Evolutionary conservation across 2,329 filamentous ascomycete genomes (phyloP).

Genomic region (Colletotrichum kahawae): DNA sequence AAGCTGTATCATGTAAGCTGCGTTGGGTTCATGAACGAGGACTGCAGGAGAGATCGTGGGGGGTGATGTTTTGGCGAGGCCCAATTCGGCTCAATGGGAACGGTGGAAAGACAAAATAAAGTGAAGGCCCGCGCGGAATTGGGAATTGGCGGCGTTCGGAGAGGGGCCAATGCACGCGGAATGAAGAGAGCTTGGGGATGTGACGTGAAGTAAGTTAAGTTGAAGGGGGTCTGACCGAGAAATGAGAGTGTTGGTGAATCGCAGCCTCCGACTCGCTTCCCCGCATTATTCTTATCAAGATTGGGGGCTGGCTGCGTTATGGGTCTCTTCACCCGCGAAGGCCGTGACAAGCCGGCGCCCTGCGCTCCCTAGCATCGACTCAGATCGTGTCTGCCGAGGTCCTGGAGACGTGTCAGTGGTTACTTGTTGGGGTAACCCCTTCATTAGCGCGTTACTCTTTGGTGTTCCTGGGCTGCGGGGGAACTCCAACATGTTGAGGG

Average conservation of each 20-base stretch:
- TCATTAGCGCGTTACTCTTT: not conserved
- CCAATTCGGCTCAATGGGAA: not conserved
- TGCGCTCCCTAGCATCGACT: not conserved
- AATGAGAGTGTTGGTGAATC: not conserved
- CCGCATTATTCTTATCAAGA: conserved; percentile 13
- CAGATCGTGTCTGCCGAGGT: not conserved
- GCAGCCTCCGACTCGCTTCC: not conserved
- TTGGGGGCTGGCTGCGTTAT: not conserved
- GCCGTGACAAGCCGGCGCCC: conserved; percentile 10
- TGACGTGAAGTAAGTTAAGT: not conserved
- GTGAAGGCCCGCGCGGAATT: not conserved
- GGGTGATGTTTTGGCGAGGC: not conserved
- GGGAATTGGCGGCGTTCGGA: not conserved
- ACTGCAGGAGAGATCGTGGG: not conserved
- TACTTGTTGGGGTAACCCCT: conserved; percentile 10
- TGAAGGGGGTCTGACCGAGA: not conserved
- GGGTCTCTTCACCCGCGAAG: not conserved
- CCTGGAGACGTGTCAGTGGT: not conserved
- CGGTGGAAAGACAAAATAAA: not conserved
- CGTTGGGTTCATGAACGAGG: not conserved
- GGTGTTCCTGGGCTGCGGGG: not conserved
- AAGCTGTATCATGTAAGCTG: not conserved
- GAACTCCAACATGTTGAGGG: not conserved
- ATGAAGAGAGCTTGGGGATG: not conserved
- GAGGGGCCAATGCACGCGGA: not conserved